Evolutionary conservation across 2,329 filamentous ascomycete species (phyloP).

Genomic region (Metarhizium anisopliae): DNA sequence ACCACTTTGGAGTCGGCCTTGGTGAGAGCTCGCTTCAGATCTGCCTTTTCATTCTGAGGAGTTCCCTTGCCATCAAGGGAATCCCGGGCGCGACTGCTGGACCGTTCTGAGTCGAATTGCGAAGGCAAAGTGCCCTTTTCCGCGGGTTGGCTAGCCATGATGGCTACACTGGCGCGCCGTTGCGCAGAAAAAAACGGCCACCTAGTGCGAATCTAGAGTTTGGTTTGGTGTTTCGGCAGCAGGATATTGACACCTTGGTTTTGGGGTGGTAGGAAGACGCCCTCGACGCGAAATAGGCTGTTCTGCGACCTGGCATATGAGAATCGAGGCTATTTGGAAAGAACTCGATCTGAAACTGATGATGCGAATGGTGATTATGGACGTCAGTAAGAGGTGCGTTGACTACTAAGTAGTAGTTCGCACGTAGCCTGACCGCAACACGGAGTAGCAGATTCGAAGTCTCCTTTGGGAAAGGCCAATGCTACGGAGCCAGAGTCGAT

Average conservation of each 20-base stretch:
- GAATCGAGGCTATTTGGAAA: too few species aligned
- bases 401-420: too few species aligned
- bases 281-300: neutral
- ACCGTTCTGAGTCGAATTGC: constrained; percentile 2
- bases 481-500: too few species aligned
- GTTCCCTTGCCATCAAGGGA: constrained; percentile 6
- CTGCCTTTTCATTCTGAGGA: constrained; percentile 1
- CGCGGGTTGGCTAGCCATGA: constrained; percentile 1
- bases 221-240: neutral
- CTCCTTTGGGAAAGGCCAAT: too few species aligned
- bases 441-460: too few species aligned
- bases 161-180: constrained; percentile 1
- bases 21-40: constrained; percentile 6
- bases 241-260: neutral
- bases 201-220: neutral
- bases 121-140: constrained; percentile 3
- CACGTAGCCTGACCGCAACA: too few species aligned
- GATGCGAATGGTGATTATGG: too few species aligned
- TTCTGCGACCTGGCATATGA: too few species aligned
- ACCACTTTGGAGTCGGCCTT: constrained; percentile 10
- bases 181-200: neutral
- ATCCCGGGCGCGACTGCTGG: constrained; percentile 1
- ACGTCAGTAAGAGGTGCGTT: too few species aligned
- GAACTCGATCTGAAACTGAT: too few species aligned
- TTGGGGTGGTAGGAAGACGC: neutral